phyloP scores from a whole-genome alignment of 495 filamentous ascomycete genomes.

The Friedmanniomyces endolithicus region DNA sequence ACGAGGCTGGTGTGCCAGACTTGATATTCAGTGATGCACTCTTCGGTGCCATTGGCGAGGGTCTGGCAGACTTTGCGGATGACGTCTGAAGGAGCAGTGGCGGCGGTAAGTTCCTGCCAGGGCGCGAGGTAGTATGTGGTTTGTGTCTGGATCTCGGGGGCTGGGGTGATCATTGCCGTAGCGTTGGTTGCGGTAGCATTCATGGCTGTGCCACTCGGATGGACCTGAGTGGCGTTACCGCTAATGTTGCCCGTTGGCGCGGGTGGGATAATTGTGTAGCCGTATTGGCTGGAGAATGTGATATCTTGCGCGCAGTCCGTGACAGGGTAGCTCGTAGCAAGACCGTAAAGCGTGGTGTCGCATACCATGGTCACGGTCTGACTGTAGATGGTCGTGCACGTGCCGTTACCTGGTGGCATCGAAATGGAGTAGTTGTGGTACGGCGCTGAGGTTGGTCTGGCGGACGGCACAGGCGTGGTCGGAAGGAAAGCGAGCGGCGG shows the following conservation, averaged over 20 bases:
- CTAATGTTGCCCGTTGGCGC: conserved; percentile 9
- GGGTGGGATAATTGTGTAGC: conserved; percentile 21
- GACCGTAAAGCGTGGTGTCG: conserved; percentile 25
- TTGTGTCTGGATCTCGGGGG: conserved; percentile 19
- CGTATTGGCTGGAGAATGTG: conserved; percentile 29
- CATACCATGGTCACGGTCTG: conserved; percentile 24
- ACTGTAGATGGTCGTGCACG: conserved; percentile 22
- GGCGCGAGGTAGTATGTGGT: conserved; percentile 29
- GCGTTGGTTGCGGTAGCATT: conserved; percentile 1
- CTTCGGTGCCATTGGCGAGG: conserved; percentile 16
- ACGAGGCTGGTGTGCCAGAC: conserved; percentile 25
- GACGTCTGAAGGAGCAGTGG: conserved; percentile 21
- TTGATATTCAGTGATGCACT: conserved; percentile 24
- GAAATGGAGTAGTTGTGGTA: conserved; percentile 17
- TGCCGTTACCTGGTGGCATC: conserved; percentile 11
- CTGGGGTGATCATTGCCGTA: conserved; percentile 20
- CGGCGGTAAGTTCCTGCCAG: conserved; percentile 25
- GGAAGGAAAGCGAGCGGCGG: conserved; percentile 18
- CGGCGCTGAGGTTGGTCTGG: neutral
- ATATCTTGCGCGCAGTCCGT: conserved; percentile 27
- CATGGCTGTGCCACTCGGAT: neutral
- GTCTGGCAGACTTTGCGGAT: conserved; percentile 24
- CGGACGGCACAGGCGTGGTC: conserved; percentile 5
- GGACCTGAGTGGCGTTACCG: neutral
- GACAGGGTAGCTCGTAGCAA: conserved; percentile 21